A percentile compares a stretch with the other conserved stretches of the same genome.
These are phyloP conservation scores for Teratosphaeria nubilosa DNA, from an alignment of 2,329 filamentous ascomycete species.

Conservation along the genomic window DNA sequence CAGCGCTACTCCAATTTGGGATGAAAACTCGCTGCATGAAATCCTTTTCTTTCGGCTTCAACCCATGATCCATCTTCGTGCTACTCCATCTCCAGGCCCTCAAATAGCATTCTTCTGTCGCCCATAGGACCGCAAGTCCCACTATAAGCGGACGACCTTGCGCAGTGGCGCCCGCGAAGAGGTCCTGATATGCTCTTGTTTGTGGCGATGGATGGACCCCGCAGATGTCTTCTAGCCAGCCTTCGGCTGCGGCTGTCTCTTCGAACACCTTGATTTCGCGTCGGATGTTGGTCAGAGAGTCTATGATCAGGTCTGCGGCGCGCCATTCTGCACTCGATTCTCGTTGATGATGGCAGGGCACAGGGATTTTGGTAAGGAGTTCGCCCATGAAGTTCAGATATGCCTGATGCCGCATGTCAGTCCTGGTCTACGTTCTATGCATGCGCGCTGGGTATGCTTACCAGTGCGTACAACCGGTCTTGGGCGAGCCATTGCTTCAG, in stretches of 20 bases:
- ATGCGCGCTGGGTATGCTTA: not conserved
- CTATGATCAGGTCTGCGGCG: slow-evolving; percentile 52
- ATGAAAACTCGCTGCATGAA: slow-evolving; percentile 40
- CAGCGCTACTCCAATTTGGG: slow-evolving; percentile 40
- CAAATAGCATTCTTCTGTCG: slow-evolving; percentile 53
- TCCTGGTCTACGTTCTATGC: not conserved
- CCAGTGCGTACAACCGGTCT: slow-evolving; percentile 59
- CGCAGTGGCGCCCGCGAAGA: slow-evolving; percentile 48
- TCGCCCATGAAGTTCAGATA: slow-evolving; percentile 59
- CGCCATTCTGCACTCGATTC: slow-evolving; percentile 43
- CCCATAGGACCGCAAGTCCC: slow-evolving; percentile 62
- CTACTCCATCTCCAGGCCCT: slow-evolving; percentile 38
- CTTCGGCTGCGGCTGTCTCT: slow-evolving; percentile 43
- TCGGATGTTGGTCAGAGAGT: slow-evolving; percentile 55
- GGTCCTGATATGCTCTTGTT: slow-evolving; percentile 41
- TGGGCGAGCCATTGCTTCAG: slow-evolving; percentile 61
- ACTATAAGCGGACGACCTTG: slow-evolving; percentile 48
- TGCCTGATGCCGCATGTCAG: slow-evolving; percentile 21
- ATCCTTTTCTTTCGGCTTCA: slow-evolving; percentile 26
- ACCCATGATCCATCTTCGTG: slow-evolving; percentile 19
- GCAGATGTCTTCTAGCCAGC: slow-evolving; percentile 38
- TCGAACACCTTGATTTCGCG: slow-evolving; percentile 59
- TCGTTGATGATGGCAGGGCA: slow-evolving; percentile 36
- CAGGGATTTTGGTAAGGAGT: slow-evolving; percentile 50
- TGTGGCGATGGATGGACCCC: slow-evolving; percentile 18